A percentile compares a stretch with the other conserved stretches of the same genome.
phyloP scores from a whole-genome alignment of 257 asterid species.

The Penstemon davidsonii region DNA sequence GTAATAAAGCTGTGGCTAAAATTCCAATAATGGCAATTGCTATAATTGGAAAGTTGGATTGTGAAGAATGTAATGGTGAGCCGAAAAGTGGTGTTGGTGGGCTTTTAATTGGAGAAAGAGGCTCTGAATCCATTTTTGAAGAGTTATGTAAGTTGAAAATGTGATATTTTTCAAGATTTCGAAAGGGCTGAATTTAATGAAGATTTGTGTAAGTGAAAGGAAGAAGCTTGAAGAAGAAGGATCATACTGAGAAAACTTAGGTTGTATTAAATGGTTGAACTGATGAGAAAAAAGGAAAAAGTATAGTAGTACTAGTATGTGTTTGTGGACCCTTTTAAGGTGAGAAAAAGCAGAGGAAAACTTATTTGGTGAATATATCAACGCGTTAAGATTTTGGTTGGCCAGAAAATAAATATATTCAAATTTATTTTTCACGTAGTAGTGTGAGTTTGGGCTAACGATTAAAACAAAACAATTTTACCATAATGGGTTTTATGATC shows the following conservation, averaged over 20 bases:
- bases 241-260: constrained; percentile 24
- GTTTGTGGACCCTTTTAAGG: too few species aligned
- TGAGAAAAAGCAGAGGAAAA: too few species aligned
- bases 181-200: constrained; percentile 24
- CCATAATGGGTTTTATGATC: too few species aligned
- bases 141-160: not conserved
- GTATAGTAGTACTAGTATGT: too few species aligned
- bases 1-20: constrained; percentile 70
- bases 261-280: constrained; percentile 42
- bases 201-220: constrained; percentile 18
- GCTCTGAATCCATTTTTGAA: constrained; percentile 36
- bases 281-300: too few species aligned
- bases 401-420: too few species aligned
- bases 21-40: constrained; percentile 92
- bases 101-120: constrained; percentile 33
- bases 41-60: constrained; percentile 71
- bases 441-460: too few species aligned
- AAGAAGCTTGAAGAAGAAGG: constrained; percentile 26
- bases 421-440: too few species aligned
- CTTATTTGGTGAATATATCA: too few species aligned
- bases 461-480: too few species aligned
- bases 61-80: constrained; percentile 42
- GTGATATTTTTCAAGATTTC: constrained; percentile 22
- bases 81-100: too few species aligned
- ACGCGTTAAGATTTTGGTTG: too few species aligned